A percentile compares a stretch with the other conserved stretches of the same genome.
Evolutionary conservation across 441 rosid species (phyloP).

Genomic region (Euphorbia celastroides): DNA sequence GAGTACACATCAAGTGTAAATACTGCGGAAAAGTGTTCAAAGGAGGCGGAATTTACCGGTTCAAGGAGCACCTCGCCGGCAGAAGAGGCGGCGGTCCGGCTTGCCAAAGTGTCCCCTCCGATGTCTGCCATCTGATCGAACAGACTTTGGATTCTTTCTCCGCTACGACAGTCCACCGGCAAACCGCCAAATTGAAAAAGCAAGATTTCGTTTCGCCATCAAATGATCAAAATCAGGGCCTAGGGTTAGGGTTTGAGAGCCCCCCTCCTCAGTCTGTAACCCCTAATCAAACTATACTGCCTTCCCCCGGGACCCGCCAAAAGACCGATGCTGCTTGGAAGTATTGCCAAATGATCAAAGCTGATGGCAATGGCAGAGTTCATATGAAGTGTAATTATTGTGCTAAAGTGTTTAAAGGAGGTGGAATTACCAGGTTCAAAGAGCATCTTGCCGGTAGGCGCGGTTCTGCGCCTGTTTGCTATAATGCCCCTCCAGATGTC

Average conservation of each 20-base stretch:
- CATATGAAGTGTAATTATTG: conserved; percentile 80
- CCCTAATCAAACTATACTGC: neutral
- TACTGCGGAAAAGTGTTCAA: conserved; percentile 74
- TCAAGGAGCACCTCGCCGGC: conserved; percentile 92
- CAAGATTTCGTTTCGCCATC: neutral
- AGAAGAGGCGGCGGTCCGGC: conserved; percentile 81
- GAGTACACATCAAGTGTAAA: conserved; percentile 60
- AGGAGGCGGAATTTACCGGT: conserved; percentile 93
- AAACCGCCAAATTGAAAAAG: conserved; percentile 1
- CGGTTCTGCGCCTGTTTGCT: conserved; percentile 75
- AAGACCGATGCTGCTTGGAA: conserved; percentile 90
- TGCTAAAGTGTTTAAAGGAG: conserved; percentile 79
- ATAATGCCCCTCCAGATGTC: conserved; percentile 60
- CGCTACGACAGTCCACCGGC: conserved; percentile 46
- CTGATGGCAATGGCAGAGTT: conserved; percentile 50
- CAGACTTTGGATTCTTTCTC: conserved; percentile 57
- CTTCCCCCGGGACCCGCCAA: conserved; percentile 33
- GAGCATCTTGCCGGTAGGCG: conserved; percentile 93
- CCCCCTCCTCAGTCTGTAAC: conserved; percentile 23
- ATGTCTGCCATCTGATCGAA: conserved; percentile 53
- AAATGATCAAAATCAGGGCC: neutral
- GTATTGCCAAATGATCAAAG: conserved; percentile 61
- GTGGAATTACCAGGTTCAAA: conserved; percentile 91
- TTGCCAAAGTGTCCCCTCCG: conserved; percentile 61
- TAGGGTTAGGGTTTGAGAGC: neutral